phyloP scores from a whole-genome alignment of 441 rosid genomes.

The Populus hybrid region DNA sequence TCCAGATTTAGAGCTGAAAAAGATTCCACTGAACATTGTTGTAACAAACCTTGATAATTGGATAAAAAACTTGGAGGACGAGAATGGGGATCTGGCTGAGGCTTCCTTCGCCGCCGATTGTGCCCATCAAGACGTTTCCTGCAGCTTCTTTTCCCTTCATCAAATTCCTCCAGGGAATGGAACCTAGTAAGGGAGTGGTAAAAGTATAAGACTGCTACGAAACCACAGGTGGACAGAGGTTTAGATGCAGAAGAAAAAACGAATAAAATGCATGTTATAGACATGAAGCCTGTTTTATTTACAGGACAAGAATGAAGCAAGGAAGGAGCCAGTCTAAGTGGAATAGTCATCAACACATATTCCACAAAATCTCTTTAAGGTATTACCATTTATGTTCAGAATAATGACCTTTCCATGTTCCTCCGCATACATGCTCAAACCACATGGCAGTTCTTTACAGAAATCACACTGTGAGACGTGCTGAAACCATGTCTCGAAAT shows the following conservation, averaged over 20 bases:
- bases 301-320: not conserved
- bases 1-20: conserved; percentile 12
- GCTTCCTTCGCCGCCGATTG: conserved; percentile 77
- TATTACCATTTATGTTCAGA: not conserved
- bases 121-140: conserved; percentile 92
- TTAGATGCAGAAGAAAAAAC: not conserved
- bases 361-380: not conserved
- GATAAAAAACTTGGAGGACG: conserved; percentile 41
- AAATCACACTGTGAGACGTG: not conserved
- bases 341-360: not conserved
- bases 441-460: not conserved
- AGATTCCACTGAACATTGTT: conserved; percentile 4
- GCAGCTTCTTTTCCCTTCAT: conserved; percentile 92
- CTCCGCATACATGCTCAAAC: not conserved
- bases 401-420: not conserved
- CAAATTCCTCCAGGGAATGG: conserved; percentile 81
- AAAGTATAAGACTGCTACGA: not conserved
- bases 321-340: not conserved
- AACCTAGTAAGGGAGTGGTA: conserved; percentile 41
- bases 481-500: not conserved
- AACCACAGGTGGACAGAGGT: not conserved
- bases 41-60: conserved; percentile 42
- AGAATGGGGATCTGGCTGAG: conserved; percentile 54
- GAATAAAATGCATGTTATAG: not conserved
- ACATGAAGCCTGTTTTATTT: not conserved